These are phyloP conservation scores for Stachybotrys chartarum DNA, from an alignment of 2,329 filamentous ascomycete species.

Conservation along the genomic window DNA sequence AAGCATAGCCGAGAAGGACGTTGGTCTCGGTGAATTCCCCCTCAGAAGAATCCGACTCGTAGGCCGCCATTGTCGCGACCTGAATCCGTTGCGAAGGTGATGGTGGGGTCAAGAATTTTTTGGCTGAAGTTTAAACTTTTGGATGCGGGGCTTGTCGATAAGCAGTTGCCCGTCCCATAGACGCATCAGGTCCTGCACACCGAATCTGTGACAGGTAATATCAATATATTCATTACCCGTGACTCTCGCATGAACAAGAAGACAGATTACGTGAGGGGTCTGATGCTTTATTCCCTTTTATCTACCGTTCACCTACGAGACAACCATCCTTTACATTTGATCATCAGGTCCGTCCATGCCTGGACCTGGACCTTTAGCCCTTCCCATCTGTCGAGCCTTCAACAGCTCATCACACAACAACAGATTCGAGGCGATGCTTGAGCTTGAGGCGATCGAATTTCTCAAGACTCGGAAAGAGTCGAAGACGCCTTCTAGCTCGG, in stretches of 20 bases:
- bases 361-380: conserved; percentile 53
- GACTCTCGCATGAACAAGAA: too few relatives aligned
- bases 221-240: too few relatives aligned
- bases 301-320: conserved; percentile 25
- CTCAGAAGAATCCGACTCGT: conserved; percentile 80
- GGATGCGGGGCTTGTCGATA: conserved; percentile 22
- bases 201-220: too few relatives aligned
- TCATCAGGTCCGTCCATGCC: conserved; percentile 56
- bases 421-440: conserved; percentile 91
- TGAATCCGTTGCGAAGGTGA: conserved; percentile 10
- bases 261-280: not conserved
- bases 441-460: conserved; percentile 88
- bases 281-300: conserved; percentile 20
- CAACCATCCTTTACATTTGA: conserved; percentile 36
- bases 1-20: conserved; percentile 84
- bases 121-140: conserved; percentile 12
- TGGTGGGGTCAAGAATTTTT: conserved; percentile 36
- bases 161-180: not conserved
- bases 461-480: conserved; percentile 93
- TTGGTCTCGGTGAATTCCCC: conserved; percentile 72
- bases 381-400: conserved; percentile 93
- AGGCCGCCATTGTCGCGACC: conserved; percentile 53
- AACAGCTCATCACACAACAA: conserved; percentile 94
- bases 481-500: conserved; percentile 83
- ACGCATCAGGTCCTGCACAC: too few relatives aligned